Conservation (phyloP, 2,329 filamentous ascomycete genomes). For the Monosporascus ibericus region DNA sequence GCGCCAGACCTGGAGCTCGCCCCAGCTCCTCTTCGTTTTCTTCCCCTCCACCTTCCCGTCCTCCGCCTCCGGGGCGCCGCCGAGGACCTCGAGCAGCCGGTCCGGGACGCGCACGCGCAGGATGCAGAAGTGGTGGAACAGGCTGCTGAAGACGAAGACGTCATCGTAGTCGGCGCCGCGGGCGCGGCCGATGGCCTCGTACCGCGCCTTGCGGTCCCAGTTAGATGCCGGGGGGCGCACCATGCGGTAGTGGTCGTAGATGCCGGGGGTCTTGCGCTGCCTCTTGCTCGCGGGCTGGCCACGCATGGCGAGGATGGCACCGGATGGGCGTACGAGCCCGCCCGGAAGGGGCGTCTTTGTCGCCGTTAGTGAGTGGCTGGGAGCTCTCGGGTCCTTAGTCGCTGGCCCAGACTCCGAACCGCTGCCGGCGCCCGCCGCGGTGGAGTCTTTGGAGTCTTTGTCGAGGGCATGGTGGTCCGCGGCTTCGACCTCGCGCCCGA, state of each 20-base stretch:
- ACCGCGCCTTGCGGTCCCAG: conserved; percentile 56
- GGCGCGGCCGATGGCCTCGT: conserved; percentile 48
- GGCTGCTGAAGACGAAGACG: conserved; percentile 52
- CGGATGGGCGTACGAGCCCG: neutral
- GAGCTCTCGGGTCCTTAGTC: too few relatives aligned
- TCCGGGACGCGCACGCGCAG: conserved; percentile 53
- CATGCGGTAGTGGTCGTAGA: conserved; percentile 61
- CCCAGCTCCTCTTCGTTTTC: conserved; percentile 37
- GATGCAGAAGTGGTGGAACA: conserved; percentile 57
- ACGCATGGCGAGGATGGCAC: conserved; percentile 10
- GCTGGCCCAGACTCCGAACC: too few relatives aligned
- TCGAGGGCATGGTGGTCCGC: neutral
- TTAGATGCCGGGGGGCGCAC: conserved; percentile 49
- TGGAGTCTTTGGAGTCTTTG: neutral
- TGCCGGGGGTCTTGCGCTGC: conserved; percentile 46
- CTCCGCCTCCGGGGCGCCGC: conserved; percentile 31
- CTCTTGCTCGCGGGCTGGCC: conserved; percentile 36
- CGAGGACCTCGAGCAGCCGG: conserved; percentile 45
- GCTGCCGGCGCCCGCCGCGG: too few relatives aligned
- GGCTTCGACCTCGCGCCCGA: conserved; percentile 52
- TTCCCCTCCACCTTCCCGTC: conserved; percentile 25
- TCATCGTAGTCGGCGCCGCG: conserved; percentile 49
- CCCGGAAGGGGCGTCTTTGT: neutral
- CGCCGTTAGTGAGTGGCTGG: neutral
- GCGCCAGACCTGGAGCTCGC: conserved; percentile 47